These are phyloP conservation scores for Boletus edulis DNA, from an alignment of 768 basidiomycete species.

Conservation along the genomic window DNA sequence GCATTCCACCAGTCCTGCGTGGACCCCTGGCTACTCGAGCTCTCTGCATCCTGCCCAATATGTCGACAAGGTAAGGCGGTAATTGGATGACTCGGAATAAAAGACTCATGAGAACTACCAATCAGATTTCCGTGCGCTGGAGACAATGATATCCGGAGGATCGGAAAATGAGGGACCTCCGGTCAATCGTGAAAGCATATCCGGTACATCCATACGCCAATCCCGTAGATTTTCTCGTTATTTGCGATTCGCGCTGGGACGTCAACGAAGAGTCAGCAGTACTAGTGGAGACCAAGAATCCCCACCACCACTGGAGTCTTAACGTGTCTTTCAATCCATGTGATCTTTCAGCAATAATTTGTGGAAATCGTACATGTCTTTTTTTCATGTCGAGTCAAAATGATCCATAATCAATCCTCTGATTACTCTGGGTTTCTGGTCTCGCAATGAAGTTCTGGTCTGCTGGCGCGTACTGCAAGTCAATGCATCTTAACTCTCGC, in stretches of 20 bases:
- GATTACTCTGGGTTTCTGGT: neutral
- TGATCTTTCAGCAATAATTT: neutral
- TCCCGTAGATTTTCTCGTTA: constrained; percentile 59
- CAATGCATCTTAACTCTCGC: no score
- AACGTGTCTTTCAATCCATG: neutral
- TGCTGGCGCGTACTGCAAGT: neutral
- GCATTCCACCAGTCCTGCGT: constrained; percentile 88
- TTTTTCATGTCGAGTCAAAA: no score
- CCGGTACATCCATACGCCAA: constrained; percentile 16
- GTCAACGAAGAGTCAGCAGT: constrained; percentile 40
- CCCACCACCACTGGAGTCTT: constrained; percentile 2
- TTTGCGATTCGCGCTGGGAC: constrained; percentile 49
- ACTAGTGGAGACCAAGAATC: constrained; percentile 25
- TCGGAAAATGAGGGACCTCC: constrained; percentile 14
- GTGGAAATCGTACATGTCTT: neutral
- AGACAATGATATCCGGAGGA: constrained; percentile 49
- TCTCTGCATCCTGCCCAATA: constrained; percentile 88
- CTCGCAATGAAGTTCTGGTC: neutral
- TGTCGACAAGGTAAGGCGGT: constrained; percentile 75
- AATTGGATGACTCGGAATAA: neutral
- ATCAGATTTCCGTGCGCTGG: constrained; percentile 59
- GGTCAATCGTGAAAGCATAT: constrained; percentile 13
- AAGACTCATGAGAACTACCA: neutral
- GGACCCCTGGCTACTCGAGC: constrained; percentile 89
- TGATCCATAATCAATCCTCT: no score